Evolutionary conservation across 768 basidiomycete species (phyloP), one percentile per base, ranked within the genome.

Genomic region (Collybiopsis luxurians): DNA sequence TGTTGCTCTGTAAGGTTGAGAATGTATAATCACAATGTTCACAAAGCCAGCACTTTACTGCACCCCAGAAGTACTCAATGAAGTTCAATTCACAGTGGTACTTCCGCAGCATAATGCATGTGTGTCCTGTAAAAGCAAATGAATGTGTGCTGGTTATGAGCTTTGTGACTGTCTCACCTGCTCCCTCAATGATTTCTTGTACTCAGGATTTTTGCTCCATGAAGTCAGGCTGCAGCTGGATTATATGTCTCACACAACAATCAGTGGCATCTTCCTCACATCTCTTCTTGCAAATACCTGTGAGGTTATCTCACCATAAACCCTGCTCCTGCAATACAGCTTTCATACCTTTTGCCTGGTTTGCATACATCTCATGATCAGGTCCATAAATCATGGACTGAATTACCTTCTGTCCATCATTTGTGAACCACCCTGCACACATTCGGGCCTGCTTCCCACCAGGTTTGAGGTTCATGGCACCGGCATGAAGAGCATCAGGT

Each of bases 321-420:
- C 65, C 62, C 24, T 58, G 57, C 58, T 71, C 68, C 4, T 26
- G 10, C 2, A 71, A 60, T n/a, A 71, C 58, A 9, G 48, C 23
- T 40, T 63, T 59, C 60, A 73, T 72, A 7, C 72, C 72, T 43
- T 73, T 73, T 30, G 68, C 66, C 36, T 59, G 13, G n/a, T n/a
- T n/a, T n/a, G n/a, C n/a, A n/a, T n/a, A n/a, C n/a, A n/a, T n/a
- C n/a, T n/a, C n/a, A n/a, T n/a, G n/a, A n/a, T n/a, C n/a, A n/a
- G n/a, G n/a, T n/a, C n/a, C n/a, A n/a, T n/a, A n/a, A n/a, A n/a
- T n/a, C n/a, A n/a, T n/a, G n/a, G n/a, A n/a, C 46, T 65, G 62
- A 2, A 23, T 19, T 9, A 59, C 27, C 27, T 46, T 30, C 17
- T 30, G 15, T 3, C 50, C 36, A 42, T 45, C 55, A 21, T 57